Percentiles rank a stretch among this genome's conserved stretches.
Conservation (phyloP, 768 basidiomycete species). For the Glaciozyma martinii region DNA sequence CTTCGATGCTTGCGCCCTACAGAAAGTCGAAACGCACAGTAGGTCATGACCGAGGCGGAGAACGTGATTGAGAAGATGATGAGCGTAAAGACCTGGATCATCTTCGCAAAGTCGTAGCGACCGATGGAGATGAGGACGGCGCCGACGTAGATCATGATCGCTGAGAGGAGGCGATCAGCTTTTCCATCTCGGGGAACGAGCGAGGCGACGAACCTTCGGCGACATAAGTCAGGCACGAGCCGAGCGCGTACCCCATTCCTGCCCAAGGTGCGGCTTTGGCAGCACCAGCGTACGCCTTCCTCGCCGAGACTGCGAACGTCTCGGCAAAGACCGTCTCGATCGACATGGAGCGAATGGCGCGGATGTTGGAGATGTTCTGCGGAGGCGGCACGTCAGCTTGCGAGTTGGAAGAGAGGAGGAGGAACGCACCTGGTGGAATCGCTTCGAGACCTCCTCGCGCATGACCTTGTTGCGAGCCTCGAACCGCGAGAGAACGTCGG, state of each 20-base stretch:
- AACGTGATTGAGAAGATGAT: constrained; percentile 91
- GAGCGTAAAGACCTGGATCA: constrained; percentile 82
- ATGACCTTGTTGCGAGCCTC: constrained; percentile 74
- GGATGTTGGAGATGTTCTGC: constrained; percentile 69
- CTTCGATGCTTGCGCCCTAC: constrained; percentile 35
- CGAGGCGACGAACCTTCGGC: constrained; percentile 50
- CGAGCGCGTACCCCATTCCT: constrained; percentile 72
- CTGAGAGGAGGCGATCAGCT: constrained; percentile 38
- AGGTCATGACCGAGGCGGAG: constrained; percentile 81
- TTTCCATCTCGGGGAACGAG: too few relatives aligned
- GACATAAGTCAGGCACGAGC: constrained; percentile 74
- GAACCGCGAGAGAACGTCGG: constrained; percentile 57
- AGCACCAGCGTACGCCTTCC: constrained; percentile 57
- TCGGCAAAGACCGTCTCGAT: constrained; percentile 61
- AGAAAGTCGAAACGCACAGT: constrained; percentile 54
- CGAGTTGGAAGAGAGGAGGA: not conserved
- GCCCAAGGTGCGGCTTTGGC: constrained; percentile 74
- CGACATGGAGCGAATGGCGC: constrained; percentile 78
- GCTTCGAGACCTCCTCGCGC: constrained; percentile 72
- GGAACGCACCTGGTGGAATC: constrained; percentile 70
- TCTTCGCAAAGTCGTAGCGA: constrained; percentile 73
- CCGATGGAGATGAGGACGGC: constrained; percentile 73
- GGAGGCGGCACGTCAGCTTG: constrained; percentile 10
- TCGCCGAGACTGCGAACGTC: constrained; percentile 59
- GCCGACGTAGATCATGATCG: constrained; percentile 81